phyloP scores from a whole-genome alignment of 2,329 filamentous ascomycete genomes.

The Dothidotthia symphoricarpi region DNA sequence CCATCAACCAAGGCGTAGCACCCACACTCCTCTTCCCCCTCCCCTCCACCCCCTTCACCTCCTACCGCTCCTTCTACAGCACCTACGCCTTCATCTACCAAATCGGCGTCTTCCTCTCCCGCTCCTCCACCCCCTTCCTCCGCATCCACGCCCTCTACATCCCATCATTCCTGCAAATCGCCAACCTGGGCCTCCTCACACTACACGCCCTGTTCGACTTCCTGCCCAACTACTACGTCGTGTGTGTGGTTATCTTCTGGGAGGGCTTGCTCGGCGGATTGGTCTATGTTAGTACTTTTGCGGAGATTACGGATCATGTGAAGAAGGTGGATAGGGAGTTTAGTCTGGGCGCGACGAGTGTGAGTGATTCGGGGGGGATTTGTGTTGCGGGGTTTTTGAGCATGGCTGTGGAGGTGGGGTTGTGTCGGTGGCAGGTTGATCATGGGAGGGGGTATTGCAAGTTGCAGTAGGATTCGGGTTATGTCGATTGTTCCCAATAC shows the following conservation, averaged over 20 bases:
- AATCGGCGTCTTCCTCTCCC: slow-evolving; percentile 88
- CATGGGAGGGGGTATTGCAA: slow-evolving; percentile 66
- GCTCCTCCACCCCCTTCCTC: slow-evolving; percentile 84
- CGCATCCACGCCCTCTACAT: slow-evolving; percentile 78
- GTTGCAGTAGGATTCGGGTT: slow-evolving; percentile 23
- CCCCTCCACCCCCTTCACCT: slow-evolving; percentile 68
- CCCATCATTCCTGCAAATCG: slow-evolving; percentile 76
- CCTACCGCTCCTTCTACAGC: slow-evolving; percentile 87
- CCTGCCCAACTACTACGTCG: slow-evolving; percentile 79
- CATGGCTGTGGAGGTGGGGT: slow-evolving; percentile 74
- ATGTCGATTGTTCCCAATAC: too few species aligned
- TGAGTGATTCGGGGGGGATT: slow-evolving; percentile 88
- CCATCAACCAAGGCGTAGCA: slow-evolving; percentile 91
- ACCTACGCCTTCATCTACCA: slow-evolving; percentile 96
- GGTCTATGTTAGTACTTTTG: slow-evolving; percentile 89
- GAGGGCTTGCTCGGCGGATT: slow-evolving; percentile 86
- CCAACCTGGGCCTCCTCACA: slow-evolving; percentile 71
- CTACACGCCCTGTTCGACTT: slow-evolving; percentile 77
- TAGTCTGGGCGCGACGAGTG: slow-evolving; percentile 82
- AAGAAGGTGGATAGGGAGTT: slow-evolving; percentile 80
- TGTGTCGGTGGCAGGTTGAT: slow-evolving; percentile 83
- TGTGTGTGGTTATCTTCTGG: slow-evolving; percentile 88
- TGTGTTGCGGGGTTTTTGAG: slow-evolving; percentile 83
- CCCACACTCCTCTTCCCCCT: slow-evolving; percentile 89
- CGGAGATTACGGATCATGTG: slow-evolving; percentile 84